These are phyloP conservation scores for Gypsophila paniculata DNA, from an alignment of 179 eudicot species.

Conservation along the genomic window DNA sequence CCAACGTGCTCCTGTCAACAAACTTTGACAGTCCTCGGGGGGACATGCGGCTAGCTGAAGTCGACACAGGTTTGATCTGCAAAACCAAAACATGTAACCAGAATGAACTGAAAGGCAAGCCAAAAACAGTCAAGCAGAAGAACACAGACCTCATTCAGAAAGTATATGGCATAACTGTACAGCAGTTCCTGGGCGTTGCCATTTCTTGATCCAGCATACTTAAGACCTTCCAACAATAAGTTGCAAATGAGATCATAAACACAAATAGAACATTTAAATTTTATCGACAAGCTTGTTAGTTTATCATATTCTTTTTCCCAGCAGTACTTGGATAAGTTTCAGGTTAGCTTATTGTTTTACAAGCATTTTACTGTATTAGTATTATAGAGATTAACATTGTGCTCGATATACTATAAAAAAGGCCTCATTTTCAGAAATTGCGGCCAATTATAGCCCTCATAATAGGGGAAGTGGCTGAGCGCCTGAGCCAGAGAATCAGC, in stretches of 20 bases:
- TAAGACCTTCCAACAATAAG: slow-evolving; percentile 53
- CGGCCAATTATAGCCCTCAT: not conserved
- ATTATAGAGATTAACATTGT: not conserved
- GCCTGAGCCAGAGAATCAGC: not conserved
- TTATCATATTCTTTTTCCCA: not conserved
- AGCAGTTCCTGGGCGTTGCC: slow-evolving; percentile 79
- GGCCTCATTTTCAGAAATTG: not conserved
- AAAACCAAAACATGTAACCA: slow-evolving; percentile 19
- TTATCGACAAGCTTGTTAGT: not conserved
- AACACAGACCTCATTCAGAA: slow-evolving; percentile 76
- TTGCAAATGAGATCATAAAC: not conserved
- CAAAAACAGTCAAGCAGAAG: slow-evolving; percentile 21
- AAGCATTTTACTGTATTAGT: not conserved
- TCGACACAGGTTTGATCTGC: slow-evolving; percentile 87
- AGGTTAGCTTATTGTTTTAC: not conserved
- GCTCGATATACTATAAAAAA: not conserved
- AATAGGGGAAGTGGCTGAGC: not conserved
- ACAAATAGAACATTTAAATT: not conserved
- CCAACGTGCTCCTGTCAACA: slow-evolving; percentile 91
- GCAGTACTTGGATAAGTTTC: not conserved
- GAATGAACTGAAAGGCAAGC: slow-evolving; percentile 17
- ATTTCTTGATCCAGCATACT: slow-evolving; percentile 91
- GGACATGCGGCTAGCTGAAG: slow-evolving; percentile 37
- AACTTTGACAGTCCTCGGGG: slow-evolving; percentile 70
- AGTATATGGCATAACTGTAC: slow-evolving; percentile 65